Evolutionary conservation across 805 yeast genomes (phyloP).

Genomic region (Yarrowia deformans): DNA sequence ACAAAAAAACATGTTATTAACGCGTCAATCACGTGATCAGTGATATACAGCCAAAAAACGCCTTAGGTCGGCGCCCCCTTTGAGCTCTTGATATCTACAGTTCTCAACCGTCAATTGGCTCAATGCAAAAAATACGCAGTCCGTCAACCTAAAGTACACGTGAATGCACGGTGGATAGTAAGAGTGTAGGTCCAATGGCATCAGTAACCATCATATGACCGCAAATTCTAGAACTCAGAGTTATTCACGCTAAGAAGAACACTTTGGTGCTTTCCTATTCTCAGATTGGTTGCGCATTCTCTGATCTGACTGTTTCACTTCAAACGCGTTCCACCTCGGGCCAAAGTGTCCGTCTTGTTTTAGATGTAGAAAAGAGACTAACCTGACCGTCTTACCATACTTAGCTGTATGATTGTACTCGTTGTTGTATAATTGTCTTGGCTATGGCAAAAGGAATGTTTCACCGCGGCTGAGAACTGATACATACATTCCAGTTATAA

Average conservation of each 20-base stretch:
- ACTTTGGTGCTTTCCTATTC: neutral
- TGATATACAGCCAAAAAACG: no score
- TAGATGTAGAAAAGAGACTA: no score
- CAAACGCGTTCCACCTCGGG: conserved; percentile 9
- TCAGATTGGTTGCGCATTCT: neutral
- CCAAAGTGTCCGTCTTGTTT: conserved; percentile 11
- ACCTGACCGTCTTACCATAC: no score
- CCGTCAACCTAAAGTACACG: conserved; percentile 15
- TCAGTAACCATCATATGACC: neutral
- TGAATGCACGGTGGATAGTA: neutral
- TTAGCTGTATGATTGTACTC: no score
- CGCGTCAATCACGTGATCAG: neutral
- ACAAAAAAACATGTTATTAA: neutral
- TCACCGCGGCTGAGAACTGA: no score
- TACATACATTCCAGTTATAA: no score
- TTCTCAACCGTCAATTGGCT: conserved; percentile 6
- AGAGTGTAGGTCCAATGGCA: neutral
- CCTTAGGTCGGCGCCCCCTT: no score
- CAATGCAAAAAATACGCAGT: neutral
- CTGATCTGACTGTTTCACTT: neutral
- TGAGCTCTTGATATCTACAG: neutral
- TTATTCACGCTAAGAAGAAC: neutral
- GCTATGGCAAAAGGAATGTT: no score
- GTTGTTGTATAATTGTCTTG: no score
- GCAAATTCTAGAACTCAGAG: neutral